These are phyloP conservation scores for Scheffersomyces illinoinensis DNA, from an alignment of 1,139 yeast species.

Conservation along the genomic window DNA sequence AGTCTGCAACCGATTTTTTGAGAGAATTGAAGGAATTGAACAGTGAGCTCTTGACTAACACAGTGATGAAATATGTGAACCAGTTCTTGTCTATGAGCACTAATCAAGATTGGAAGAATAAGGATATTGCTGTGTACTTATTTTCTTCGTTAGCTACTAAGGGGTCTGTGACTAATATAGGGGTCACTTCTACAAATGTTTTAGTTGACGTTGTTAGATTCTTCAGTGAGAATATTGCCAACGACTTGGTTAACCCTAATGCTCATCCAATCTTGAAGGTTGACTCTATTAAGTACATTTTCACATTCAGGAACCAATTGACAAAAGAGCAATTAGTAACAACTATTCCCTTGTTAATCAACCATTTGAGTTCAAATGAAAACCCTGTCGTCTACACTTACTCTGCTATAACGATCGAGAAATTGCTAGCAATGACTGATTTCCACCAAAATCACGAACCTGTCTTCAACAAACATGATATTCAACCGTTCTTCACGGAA, in stretches of 20 bases:
- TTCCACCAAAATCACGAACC: conserved; percentile 46
- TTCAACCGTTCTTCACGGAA: conserved; percentile 47
- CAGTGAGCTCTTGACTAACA: conserved; percentile 70
- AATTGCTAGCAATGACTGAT: conserved; percentile 72
- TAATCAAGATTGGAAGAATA: conserved; percentile 67
- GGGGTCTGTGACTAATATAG: conserved; percentile 80
- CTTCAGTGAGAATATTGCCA: conserved; percentile 77
- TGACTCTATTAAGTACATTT: conserved; percentile 90
- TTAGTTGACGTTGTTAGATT: conserved; percentile 85
- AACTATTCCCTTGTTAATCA: conserved; percentile 77
- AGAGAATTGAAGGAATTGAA: conserved; percentile 83
- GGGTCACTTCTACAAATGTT: conserved; percentile 85
- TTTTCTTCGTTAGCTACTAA: conserved; percentile 90
- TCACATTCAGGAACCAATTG: conserved; percentile 88
- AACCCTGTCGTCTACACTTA: conserved; percentile 91
- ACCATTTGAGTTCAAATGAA: conserved; percentile 55
- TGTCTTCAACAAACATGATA: conserved; percentile 72
- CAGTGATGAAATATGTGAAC: conserved; percentile 76
- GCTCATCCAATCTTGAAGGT: conserved; percentile 77
- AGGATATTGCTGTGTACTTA: conserved; percentile 83
- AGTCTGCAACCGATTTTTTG: conserved; percentile 87
- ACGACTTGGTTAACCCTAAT: conserved; percentile 59
- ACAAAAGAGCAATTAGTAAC: conserved; percentile 80
- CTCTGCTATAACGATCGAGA: conserved; percentile 90
- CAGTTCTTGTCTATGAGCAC: conserved; percentile 58